A percentile compares a stretch with the other conserved stretches of the same genome.
These are phyloP conservation scores for Piper longum DNA, from an alignment of 164 flowering plant species.

Conservation along the genomic window DNA sequence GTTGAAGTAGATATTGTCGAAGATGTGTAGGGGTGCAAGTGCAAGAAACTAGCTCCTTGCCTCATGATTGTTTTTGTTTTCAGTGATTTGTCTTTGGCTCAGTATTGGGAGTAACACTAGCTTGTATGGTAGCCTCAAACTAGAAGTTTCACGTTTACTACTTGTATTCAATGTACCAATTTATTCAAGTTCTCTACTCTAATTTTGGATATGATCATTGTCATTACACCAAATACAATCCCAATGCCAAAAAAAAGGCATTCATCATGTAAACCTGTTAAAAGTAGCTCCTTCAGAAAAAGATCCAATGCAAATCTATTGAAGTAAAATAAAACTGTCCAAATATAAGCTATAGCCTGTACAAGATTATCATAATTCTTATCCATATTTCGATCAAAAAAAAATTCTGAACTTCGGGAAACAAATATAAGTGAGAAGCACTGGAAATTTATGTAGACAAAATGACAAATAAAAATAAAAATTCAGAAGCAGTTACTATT, in stretches of 20 bases:
- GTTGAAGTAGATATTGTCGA: too few species aligned
- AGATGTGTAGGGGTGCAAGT: too few species aligned
- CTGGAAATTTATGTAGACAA: background rate
- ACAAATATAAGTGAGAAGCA: background rate
- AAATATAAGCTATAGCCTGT: too few species aligned
- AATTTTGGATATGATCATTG: conserved; percentile 26
- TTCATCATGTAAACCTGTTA: conserved; percentile 29
- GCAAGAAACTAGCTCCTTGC: too few species aligned
- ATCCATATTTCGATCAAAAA: background rate
- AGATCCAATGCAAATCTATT: background rate
- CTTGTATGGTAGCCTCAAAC: too few species aligned
- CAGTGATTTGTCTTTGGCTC: too few species aligned
- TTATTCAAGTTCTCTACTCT: conserved; percentile 41
- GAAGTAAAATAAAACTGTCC: background rate
- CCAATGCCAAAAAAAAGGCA: conserved; percentile 34
- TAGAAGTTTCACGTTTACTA: too few species aligned
- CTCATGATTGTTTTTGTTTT: too few species aligned
- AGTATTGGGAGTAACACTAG: too few species aligned
- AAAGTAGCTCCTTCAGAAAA: background rate
- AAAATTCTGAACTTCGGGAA: background rate
- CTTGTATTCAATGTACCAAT: conserved; percentile 42
- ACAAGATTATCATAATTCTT: background rate
- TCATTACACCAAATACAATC: conserved; percentile 45
- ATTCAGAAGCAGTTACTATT: background rate
- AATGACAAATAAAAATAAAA: background rate